phyloP scores from a whole-genome alignment of 768 basidiomycete genomes.

The Lactarius deliciosus region DNA sequence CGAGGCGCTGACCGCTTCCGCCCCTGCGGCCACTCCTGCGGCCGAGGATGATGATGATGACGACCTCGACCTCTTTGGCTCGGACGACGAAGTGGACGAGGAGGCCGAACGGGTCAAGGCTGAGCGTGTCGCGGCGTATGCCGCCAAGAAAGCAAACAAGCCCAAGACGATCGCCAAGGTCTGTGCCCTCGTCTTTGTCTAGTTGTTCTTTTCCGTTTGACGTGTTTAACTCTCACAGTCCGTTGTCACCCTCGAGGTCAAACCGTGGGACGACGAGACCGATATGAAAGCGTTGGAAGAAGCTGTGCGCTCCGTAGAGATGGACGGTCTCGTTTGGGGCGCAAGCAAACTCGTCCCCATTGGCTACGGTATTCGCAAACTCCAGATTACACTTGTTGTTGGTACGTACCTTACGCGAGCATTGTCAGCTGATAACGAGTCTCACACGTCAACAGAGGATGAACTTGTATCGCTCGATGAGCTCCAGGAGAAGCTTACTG shows the following conservation, averaged over 20 bases:
- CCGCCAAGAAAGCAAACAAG: slow-evolving; percentile 90
- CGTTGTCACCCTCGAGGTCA: slow-evolving; percentile 96
- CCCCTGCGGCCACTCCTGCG: slow-evolving; percentile 37
- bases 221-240: slow-evolving; percentile 54
- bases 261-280: slow-evolving; percentile 99
- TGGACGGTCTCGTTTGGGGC: slow-evolving; percentile 96
- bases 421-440: slow-evolving; percentile 43
- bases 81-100: slow-evolving; percentile 50
- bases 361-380: slow-evolving; percentile 92
- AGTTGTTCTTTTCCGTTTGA: slow-evolving; percentile 10
- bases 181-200: slow-evolving; percentile 5
- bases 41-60: slow-evolving; percentile 45
- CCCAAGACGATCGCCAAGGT: slow-evolving; percentile 88
- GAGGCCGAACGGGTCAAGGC: slow-evolving; percentile 64
- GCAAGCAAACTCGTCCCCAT: slow-evolving; percentile 88
- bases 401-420: slow-evolving; percentile 34
- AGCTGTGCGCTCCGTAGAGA: slow-evolving; percentile 79
- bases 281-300: slow-evolving; percentile 89
- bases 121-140: slow-evolving; percentile 91
- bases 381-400: slow-evolving; percentile 66
- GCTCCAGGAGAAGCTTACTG: slow-evolving; percentile 85
- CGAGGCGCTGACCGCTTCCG: slow-evolving; percentile 63
- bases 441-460: slow-evolving; percentile 65
- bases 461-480: slow-evolving; percentile 92
- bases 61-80: slow-evolving; percentile 77